Percentiles rank a stretch among this genome's conserved stretches.
Evolutionary conservation across 2,329 filamentous ascomycete species (phyloP).

Genomic region (Aspergillus nomiae): DNA sequence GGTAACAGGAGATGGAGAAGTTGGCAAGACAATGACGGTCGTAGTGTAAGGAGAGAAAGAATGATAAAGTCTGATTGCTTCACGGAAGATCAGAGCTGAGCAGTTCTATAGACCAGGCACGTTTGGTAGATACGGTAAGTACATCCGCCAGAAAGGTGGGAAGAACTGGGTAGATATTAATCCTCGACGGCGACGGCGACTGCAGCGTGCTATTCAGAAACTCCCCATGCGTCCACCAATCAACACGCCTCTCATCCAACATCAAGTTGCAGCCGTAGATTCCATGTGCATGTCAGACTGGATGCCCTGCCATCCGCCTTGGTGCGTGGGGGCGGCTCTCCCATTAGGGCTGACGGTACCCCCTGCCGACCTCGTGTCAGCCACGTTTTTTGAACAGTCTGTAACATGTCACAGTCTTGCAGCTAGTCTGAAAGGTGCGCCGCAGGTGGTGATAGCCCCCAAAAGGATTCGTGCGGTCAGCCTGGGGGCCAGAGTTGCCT

Average conservation of each 20-base stretch:
- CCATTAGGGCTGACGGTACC: background rate
- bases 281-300: background rate
- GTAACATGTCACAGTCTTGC: background rate
- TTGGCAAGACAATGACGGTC: background rate
- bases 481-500: background rate
- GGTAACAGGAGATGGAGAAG: background rate
- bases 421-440: background rate
- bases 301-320: background rate
- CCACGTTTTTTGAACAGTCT: background rate
- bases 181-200: background rate
- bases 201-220: background rate
- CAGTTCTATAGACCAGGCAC: background rate
- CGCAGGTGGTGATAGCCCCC: background rate
- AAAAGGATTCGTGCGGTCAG: background rate
- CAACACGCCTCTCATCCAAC: background rate
- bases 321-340: background rate
- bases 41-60: background rate
- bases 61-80: background rate
- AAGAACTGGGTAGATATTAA: background rate
- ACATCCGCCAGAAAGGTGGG: background rate
- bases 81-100: background rate
- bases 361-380: background rate
- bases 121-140: background rate
- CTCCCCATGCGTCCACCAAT: background rate
- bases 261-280: background rate